Base-by-base conservation (phyloP, 2,329 filamentous ascomycete species). In the Myriosclerotinia duriaeana region DNA sequence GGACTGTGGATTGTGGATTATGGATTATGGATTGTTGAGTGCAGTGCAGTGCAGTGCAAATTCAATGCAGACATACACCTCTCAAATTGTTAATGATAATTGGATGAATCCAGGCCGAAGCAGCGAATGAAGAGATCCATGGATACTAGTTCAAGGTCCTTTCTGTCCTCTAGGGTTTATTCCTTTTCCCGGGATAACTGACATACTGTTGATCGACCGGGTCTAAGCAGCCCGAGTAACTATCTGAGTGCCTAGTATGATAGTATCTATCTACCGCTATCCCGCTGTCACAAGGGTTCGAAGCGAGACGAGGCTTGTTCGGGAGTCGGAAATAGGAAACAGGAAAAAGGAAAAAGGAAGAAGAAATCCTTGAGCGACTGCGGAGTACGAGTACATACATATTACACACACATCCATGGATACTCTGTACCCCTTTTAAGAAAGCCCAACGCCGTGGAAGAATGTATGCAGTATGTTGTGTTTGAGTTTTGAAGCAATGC, bases 261-360 rank as follows among this genome's bases (percentile, higher is more conserved):
- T 11, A 12, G 5, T 30, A 44, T 26, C 14, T 42, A 42, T 42
- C 38, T 58, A 17, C 40, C 20, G 30, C 58, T 26, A 2, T 60
- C 44, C 58, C 58, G 58, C n/a, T 14, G n/a, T 50, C n/a, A 60
- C 58, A 20, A 60, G 44, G 58, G n/a, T 38, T 17, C 5, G 15
- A 5, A n/a, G 26, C 26, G 26, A 26, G 22, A 7, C 9, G 34
- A 50, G 7, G 30, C n/a, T n/a, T 50, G 7, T 50, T 60, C 44
- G 58, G 58, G n/a, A 60, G 20, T 26, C 44, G n/a, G 34, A 40
- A 60, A 26, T 14, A 6, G 20, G 15, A 6, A 50, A 38, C 2
- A 34, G 6, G 6, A 34, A 34, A 34, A 34, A 34, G 30, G 30
- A 34, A 34, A 6, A 34, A 5, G 30, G 30, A 34, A 34, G 6